phyloP scores from a whole-genome alignment of 2,329 filamentous ascomycete genomes.

The Raffaelea deltoideospora region DNA sequence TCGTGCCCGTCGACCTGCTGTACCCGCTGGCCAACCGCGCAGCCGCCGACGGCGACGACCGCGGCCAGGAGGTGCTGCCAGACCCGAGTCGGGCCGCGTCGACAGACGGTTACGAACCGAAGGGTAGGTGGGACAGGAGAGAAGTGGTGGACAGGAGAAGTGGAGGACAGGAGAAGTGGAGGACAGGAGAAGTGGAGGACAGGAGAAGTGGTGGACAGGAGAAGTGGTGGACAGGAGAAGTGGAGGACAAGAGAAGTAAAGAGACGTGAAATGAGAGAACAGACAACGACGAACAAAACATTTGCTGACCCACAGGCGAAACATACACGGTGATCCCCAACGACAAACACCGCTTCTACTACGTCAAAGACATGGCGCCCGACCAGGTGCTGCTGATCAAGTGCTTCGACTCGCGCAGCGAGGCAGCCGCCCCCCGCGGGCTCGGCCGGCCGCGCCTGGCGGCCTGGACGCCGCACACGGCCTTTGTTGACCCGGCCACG shows the following conservation, averaged over 20 bases:
- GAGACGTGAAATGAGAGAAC: too few species aligned
- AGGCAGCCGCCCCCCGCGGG: conserved; percentile 18
- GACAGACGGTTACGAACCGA: conserved; percentile 45
- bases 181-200: too few species aligned
- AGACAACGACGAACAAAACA: too few species aligned
- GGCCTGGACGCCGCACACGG: conserved; percentile 33
- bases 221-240: too few species aligned
- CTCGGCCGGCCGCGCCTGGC: conserved; percentile 25
- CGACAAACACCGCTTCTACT: conserved; percentile 45
- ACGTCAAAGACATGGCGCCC: conserved; percentile 51
- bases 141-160: too few species aligned
- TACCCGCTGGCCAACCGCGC: conserved; percentile 32
- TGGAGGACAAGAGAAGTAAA: too few species aligned
- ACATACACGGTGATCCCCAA: conserved; percentile 44
- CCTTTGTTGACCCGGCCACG: conserved; percentile 39
- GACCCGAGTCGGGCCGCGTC: conserved; percentile 28
- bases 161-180: too few species aligned
- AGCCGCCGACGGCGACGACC: conserved; percentile 28
- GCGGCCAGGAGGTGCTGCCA: conserved; percentile 41
- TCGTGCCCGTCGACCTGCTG: conserved; percentile 45
- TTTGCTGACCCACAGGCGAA: conserved; percentile 27
- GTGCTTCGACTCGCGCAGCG: conserved; percentile 35
- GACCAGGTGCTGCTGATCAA: conserved; percentile 33
- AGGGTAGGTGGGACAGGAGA: conserved; percentile 17
- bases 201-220: too few species aligned